These are phyloP conservation scores for Phytophthora agathidicida DNA, from an alignment of 352 stramenopile genomes.

Conservation along the genomic window DNA sequence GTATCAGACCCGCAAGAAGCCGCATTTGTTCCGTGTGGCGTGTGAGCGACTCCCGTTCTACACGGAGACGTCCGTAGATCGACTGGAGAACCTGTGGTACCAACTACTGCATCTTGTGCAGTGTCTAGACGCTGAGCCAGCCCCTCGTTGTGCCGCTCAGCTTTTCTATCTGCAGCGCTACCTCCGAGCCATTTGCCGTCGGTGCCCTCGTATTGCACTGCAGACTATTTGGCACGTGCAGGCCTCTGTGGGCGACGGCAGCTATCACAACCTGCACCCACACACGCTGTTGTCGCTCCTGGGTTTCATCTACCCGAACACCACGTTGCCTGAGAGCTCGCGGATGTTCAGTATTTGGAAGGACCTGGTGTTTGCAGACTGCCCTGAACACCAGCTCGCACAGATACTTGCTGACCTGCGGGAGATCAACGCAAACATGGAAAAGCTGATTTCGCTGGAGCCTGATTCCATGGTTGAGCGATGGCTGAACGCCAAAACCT, in stretches of 20 bases:
- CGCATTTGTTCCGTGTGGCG: slow-evolving; percentile 65
- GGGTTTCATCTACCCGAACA: slow-evolving; percentile 66
- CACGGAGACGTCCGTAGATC: slow-evolving; percentile 75
- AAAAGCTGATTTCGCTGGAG: slow-evolving; percentile 54
- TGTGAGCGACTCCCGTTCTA: slow-evolving; percentile 78
- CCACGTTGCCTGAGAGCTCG: slow-evolving; percentile 25
- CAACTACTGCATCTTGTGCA: slow-evolving; percentile 82
- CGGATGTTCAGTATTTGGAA: slow-evolving; percentile 55
- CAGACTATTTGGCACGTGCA: slow-evolving; percentile 87
- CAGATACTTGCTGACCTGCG: slow-evolving; percentile 54
- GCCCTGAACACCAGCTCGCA: slow-evolving; percentile 55
- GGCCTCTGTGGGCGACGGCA: slow-evolving; percentile 61
- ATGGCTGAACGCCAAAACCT: slow-evolving; percentile 61
- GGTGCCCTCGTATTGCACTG: slow-evolving; percentile 71
- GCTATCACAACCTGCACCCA: slow-evolving; percentile 47
- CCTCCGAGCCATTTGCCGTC: slow-evolving; percentile 72
- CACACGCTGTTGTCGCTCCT: slow-evolving; percentile 69
- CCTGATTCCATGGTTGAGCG: slow-evolving; percentile 57
- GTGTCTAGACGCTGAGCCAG: slow-evolving; percentile 63
- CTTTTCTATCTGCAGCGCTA: slow-evolving; percentile 73
- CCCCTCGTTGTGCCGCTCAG: slow-evolving; percentile 49
- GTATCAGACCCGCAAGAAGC: slow-evolving; percentile 77
- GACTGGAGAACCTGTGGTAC: slow-evolving; percentile 81
- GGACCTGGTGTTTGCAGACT: slow-evolving; percentile 66
- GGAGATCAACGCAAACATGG: slow-evolving; percentile 37